These are phyloP conservation scores for Botrytis elliptica DNA, from an alignment of 2,329 filamentous ascomycete genomes.

Conservation along the genomic window DNA sequence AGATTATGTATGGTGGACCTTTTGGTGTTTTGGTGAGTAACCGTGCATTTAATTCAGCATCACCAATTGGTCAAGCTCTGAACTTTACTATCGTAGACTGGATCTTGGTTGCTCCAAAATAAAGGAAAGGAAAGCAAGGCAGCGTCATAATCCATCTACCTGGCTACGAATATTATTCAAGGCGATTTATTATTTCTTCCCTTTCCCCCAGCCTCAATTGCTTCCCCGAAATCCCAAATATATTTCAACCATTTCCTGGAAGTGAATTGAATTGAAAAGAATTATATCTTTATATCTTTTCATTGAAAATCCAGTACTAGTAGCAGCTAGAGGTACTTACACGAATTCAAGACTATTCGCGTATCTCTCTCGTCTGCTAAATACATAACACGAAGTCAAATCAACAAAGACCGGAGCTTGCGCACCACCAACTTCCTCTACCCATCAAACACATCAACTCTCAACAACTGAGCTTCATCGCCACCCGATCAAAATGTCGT, in stretches of 20 bases:
- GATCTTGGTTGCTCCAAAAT: conserved; percentile 5
- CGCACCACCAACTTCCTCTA: not conserved
- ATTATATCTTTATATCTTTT: not conserved
- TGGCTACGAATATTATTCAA: not conserved
- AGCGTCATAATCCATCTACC: conserved; percentile 16
- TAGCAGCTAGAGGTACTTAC: not conserved
- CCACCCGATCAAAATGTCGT: not conserved
- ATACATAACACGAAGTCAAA: not conserved
- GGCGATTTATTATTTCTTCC: not conserved
- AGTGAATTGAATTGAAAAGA: not conserved
- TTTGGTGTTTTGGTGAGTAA: not conserved
- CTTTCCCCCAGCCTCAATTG: not conserved
- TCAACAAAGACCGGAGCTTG: not conserved
- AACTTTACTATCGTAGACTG: not conserved
- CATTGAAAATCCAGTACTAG: not conserved
- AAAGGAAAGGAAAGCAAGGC: conserved; percentile 13
- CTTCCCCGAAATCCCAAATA: not conserved
- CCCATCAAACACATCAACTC: not conserved
- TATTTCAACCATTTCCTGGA: not conserved
- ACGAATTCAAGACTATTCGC: not conserved
- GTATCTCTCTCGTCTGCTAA: not conserved
- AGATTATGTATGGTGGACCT: not conserved
- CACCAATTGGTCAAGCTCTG: not conserved
- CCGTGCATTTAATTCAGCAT: not conserved
- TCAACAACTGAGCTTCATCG: not conserved